Evolutionary conservation across 2,329 filamentous ascomycete species (phyloP).

Genomic region (Fusarium brevicatenulatum): DNA sequence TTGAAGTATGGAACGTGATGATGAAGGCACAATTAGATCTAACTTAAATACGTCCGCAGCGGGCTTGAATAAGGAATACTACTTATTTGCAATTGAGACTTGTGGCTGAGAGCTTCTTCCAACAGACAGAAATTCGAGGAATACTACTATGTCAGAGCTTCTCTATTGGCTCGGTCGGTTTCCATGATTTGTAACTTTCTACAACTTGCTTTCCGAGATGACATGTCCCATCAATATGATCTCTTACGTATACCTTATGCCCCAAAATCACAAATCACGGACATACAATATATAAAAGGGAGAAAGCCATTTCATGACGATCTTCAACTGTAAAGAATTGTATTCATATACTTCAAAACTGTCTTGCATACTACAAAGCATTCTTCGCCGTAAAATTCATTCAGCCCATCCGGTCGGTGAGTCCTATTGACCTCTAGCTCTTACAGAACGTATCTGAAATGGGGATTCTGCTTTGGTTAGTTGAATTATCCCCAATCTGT

Average conservation of each 20-base stretch:
- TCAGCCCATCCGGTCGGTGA: neutral
- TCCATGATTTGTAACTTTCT: neutral
- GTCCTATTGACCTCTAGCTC: neutral
- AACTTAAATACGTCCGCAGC: neutral
- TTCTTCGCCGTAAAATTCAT: fast-evolving
- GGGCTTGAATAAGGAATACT: neutral
- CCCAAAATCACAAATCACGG: neutral
- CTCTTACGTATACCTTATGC: neutral
- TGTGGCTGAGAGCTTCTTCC: no score
- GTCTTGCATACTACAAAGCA: neutral
- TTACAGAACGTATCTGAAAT: neutral
- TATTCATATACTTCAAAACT: neutral
- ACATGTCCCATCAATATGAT: neutral
- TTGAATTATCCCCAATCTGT: fast-evolving
- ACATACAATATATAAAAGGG: neutral
- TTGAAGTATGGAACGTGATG: neutral
- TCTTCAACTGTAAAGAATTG: neutral
- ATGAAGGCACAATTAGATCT: neutral
- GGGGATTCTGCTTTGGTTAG: neutral
- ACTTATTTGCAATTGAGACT: no score
- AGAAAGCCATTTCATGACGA: fast-evolving
- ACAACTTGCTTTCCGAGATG: neutral
- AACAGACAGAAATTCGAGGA: no score
- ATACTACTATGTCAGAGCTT: neutral
- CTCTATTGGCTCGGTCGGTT: fast-evolving